Evolutionary conservation across 1,284 basidiomycete genomes (phyloP).

Genomic region (Trametes pubescens): DNA sequence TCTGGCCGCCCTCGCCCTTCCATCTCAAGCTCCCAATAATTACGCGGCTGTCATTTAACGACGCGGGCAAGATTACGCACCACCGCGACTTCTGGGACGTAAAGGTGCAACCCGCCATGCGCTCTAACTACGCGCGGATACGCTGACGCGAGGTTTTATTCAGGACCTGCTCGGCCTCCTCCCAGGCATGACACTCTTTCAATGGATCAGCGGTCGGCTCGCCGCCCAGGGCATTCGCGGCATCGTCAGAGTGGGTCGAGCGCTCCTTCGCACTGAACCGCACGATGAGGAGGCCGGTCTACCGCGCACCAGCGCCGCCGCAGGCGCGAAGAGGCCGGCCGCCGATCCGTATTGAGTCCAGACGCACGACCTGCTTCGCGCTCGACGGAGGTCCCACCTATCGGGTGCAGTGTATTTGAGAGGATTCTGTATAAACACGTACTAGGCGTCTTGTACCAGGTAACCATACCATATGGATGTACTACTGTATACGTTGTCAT

Average conservation of each 20-base stretch:
- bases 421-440: no score
- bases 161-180: conserved; percentile 72
- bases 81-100: conserved; percentile 82
- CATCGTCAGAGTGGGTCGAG: conserved; percentile 39
- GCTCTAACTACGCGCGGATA: not conserved
- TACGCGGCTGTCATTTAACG: conserved; percentile 77
- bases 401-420: no score
- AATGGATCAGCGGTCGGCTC: conserved; percentile 71
- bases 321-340: conserved; percentile 1
- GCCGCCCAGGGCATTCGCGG: conserved; percentile 60
- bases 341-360: not conserved
- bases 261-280: conserved; percentile 30
- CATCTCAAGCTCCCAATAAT: conserved; percentile 73
- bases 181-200: conserved; percentile 68
- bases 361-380: not conserved
- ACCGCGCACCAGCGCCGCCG: conserved; percentile 15
- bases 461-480: no score
- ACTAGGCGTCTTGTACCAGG: no score
- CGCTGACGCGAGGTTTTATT: not conserved
- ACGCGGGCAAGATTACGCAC: conserved; percentile 73
- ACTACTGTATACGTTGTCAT: not conserved
- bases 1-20: conserved; percentile 68
- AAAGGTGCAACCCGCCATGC: conserved; percentile 32
- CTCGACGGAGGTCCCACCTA: not conserved
- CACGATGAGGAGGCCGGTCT: conserved; percentile 38